A percentile compares a stretch with the other conserved stretches of the same genome.
Conservation (phyloP, 805 yeast species). For the Candida loeiensis region DNA sequence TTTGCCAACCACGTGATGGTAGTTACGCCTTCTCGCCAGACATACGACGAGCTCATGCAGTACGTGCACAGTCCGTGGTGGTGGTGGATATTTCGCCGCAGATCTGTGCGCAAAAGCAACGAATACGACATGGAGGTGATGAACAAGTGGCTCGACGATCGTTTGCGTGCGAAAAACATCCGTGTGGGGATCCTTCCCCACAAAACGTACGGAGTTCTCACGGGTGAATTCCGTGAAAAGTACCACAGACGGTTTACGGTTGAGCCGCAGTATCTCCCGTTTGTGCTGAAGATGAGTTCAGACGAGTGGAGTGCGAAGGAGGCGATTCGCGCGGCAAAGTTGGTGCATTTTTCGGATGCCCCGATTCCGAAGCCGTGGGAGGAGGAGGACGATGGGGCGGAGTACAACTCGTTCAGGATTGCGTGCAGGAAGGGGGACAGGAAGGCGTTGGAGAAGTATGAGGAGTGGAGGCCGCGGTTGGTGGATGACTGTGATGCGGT, state of each 20-base stretch:
- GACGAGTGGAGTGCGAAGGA: conserved; percentile 33
- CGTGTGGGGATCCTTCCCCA: conserved; percentile 46
- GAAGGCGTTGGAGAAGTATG: conserved; percentile 9
- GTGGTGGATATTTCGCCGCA: conserved; percentile 23
- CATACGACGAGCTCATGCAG: conserved; percentile 20
- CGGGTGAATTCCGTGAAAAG: conserved; percentile 44
- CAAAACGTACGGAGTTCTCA: conserved; percentile 45
- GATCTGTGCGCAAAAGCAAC: conserved; percentile 18
- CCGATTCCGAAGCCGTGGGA: conserved; percentile 70
- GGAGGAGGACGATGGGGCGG: conserved; percentile 17
- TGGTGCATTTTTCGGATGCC: conserved; percentile 62
- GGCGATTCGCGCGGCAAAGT: conserved; percentile 31
- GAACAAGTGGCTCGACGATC: conserved; percentile 48
- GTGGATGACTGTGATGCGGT: conserved; percentile 27
- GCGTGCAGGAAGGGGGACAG: conserved; percentile 19
- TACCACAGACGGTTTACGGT: conserved; percentile 40
- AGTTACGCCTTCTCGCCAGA: conserved; percentile 43
- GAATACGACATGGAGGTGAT: conserved; percentile 57
- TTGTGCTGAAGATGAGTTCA: conserved; percentile 15
- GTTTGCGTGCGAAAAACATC: conserved; percentile 27
- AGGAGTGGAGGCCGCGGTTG: conserved; percentile 24
- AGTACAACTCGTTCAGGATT: conserved; percentile 24
- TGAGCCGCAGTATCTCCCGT: conserved; percentile 43
- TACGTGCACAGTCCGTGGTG: conserved; percentile 27
- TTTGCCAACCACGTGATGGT: conserved; percentile 56